phyloP scores from a whole-genome alignment of 2,329 filamentous ascomycete genomes.

The Clonostachys rhizophaga region DNA sequence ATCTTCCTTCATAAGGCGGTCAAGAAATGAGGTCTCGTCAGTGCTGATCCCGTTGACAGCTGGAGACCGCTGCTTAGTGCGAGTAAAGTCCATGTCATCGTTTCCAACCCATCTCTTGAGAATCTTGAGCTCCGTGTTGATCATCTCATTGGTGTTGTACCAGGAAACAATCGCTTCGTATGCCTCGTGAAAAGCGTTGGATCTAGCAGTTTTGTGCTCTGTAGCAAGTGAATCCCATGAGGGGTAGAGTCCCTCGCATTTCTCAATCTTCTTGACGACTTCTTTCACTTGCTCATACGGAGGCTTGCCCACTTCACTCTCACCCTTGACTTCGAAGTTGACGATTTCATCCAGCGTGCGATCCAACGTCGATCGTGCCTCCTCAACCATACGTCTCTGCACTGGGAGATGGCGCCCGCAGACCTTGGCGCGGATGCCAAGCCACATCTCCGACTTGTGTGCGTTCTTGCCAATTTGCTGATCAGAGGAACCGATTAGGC shows the following conservation, averaged over 20 bases:
- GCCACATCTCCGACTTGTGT: constrained; percentile 78
- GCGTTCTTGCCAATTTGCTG: constrained; percentile 55
- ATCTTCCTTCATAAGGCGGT: constrained; percentile 92
- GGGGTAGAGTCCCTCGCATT: constrained; percentile 80
- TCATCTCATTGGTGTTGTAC: constrained; percentile 95
- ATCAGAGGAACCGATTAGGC: constrained; percentile 74
- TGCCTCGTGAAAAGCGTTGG: constrained; percentile 72
- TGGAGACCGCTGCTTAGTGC: constrained; percentile 64
- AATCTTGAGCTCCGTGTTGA: constrained; percentile 90
- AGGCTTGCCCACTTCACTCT: constrained; percentile 85
- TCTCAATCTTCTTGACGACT: constrained; percentile 85
- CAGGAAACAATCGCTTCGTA: constrained; percentile 89
- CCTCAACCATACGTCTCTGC: constrained; percentile 84
- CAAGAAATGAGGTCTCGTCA: constrained; percentile 93
- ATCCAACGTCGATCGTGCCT: constrained; percentile 70
- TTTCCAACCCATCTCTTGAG: constrained; percentile 97
- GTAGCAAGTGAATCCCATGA: constrained; percentile 69
- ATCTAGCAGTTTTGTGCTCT: constrained; percentile 73
- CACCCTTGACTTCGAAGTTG: constrained; percentile 89
- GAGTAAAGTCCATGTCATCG: constrained; percentile 85
- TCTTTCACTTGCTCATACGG: constrained; percentile 86
- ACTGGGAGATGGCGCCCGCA: constrained; percentile 81
- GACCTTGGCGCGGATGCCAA: constrained; percentile 77
- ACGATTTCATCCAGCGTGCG: constrained; percentile 81
- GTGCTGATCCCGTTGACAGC: constrained; percentile 60